Percentiles rank a stretch among this genome's conserved stretches.
These are phyloP conservation scores for Elongisporangium prolatum DNA, from an alignment of 352 stramenopile genomes.

Conservation along the genomic window DNA sequence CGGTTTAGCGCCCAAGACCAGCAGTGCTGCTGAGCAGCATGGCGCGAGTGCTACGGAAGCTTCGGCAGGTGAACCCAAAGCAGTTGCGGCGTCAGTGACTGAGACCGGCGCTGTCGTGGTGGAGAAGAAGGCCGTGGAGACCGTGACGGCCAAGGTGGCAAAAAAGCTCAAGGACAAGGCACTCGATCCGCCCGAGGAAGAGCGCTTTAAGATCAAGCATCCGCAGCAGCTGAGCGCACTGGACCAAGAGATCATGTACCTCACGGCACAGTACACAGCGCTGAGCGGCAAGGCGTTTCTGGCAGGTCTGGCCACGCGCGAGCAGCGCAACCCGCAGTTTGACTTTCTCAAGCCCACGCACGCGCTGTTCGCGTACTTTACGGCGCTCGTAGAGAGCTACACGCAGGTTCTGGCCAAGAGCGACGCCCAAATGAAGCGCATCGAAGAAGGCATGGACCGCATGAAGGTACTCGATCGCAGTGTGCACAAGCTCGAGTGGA, in stretches of 20 bases:
- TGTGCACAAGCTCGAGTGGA: constrained; percentile 81
- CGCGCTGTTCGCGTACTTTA: constrained; percentile 98
- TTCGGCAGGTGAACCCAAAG: constrained; percentile 11
- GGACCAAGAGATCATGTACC: constrained; percentile 97
- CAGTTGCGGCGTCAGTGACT: constrained; percentile 13
- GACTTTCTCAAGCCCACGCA: constrained; percentile 98
- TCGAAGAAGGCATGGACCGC: constrained; percentile 69
- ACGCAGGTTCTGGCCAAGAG: constrained; percentile 79
- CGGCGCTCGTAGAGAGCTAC: constrained; percentile 96
- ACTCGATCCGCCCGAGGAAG: constrained; percentile 50
- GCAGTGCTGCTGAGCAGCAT: neutral
- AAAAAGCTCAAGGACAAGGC: constrained; percentile 92
- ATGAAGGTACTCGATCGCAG: constrained; percentile 86
- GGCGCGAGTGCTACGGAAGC: constrained; percentile 4
- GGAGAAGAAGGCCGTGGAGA: constrained; percentile 83
- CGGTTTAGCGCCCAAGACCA: constrained; percentile 14
- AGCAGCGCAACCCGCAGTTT: constrained; percentile 97
- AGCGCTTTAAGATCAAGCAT: constrained; percentile 88
- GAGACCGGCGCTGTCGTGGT: constrained; percentile 51
- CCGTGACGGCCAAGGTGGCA: constrained; percentile 76
- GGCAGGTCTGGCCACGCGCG: constrained; percentile 88
- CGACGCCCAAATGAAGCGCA: constrained; percentile 62
- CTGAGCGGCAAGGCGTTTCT: constrained; percentile 95
- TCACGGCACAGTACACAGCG: constrained; percentile 98
- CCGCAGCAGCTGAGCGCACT: constrained; percentile 83